Percentiles rank a stretch among this genome's conserved stretches.
phyloP scores from a whole-genome alignment of 768 basidiomycete species.

The Pulveroboletus sp. region DNA sequence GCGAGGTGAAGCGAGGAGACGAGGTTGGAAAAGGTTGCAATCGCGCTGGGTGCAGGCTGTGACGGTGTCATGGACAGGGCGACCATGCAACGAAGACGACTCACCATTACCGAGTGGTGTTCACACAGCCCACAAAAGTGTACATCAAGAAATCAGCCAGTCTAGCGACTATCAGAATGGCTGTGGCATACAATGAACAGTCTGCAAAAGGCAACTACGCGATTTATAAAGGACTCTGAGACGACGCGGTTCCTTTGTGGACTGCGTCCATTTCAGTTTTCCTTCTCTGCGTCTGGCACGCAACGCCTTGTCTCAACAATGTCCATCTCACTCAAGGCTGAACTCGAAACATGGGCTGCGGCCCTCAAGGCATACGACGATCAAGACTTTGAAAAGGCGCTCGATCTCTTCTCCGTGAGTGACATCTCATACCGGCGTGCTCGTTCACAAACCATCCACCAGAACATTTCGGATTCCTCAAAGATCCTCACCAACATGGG shows the following conservation, averaged over 20 bases:
- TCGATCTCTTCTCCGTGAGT: slow-evolving; percentile 74
- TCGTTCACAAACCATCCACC: neutral
- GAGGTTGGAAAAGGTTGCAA: slow-evolving; percentile 7
- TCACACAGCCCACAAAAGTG: too few species aligned
- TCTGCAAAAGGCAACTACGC: too few species aligned
- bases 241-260: slow-evolving; percentile 3
- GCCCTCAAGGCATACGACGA: slow-evolving; percentile 89
- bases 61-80: neutral
- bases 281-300: slow-evolving; percentile 27
- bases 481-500: slow-evolving; percentile 94
- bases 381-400: slow-evolving; percentile 71
- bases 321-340: slow-evolving; percentile 57
- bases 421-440: neutral
- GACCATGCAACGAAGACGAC: neutral
- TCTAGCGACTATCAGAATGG: too few species aligned
- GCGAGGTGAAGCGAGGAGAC: neutral
- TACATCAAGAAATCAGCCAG: too few species aligned
- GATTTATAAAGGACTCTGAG: neutral
- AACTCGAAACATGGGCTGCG: slow-evolving; percentile 83
- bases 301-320: slow-evolving; percentile 7
- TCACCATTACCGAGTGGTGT: too few species aligned
- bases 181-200: too few species aligned
- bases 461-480: slow-evolving; percentile 81
- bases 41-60: neutral
- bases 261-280: slow-evolving; percentile 23